Evolutionary conservation across 768 basidiomycete genomes (phyloP), one percentile per base, ranked within the genome.

Genomic region (Coprinopsis cinerea): DNA sequence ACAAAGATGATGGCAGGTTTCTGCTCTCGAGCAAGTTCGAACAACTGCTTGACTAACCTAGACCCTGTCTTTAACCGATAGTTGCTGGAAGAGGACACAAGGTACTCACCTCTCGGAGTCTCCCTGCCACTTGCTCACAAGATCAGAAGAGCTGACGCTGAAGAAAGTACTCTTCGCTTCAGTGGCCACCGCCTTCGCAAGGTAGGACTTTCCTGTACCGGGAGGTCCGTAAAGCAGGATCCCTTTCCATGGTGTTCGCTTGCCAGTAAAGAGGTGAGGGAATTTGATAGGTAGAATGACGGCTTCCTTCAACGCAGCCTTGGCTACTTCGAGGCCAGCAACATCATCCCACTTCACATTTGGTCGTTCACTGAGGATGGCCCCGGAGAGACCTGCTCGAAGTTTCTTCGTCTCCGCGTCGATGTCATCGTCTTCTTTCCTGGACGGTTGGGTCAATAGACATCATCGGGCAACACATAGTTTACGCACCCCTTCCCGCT

Each of bases 201-300:
- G 78, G 64, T 85, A 98, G 36, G 85, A 89, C 71, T 99, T 99
- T 13, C 96, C 96, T 9, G 96, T 98, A 2, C 96, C 96, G 0
- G 96, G 96, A 15, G 96, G 96, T 0, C 96, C 96, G 61, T 99
- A 99, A 2, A 99, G 73, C 49, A 99, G 68, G 46, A 99, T 98
- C 5, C 96, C 96, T 42, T 77, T 78, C 96, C 96, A 98, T 2
- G 96, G 95, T 9, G 94, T 97, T 15, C 96, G 85, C 67, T 98
- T 98, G 32, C 95, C 96, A 1, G 94, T 97, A 69, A 99, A 99
- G 24, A 99, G 78, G 67, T 97, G 93, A 1, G 96, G 96, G 60
- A 97, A 98, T 66, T 98, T 98, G 78, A 97, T 97, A 3, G 96
- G 96, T n/a, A 99, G 75, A 63, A 98, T 96, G 63, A 98, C 96